A percentile compares a stretch with the other conserved stretches of the same genome.
phyloP scores from a whole-genome alignment of 2,329 filamentous ascomycete species.

The Fusarium sp. region DNA sequence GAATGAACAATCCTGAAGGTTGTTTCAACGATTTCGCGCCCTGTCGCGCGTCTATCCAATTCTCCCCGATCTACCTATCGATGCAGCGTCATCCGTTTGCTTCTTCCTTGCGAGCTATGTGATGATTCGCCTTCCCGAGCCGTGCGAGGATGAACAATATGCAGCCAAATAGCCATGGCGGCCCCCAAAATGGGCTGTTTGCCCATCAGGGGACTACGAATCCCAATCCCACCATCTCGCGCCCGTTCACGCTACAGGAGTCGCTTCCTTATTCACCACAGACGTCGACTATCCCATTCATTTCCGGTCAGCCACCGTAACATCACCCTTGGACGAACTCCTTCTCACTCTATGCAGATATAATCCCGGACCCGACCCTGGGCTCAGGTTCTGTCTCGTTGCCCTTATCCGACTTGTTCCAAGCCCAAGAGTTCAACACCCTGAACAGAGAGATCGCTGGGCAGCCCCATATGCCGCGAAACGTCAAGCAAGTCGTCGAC shows the following conservation, averaged over 20 bases:
- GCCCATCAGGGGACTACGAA: conserved; percentile 37
- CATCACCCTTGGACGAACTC: neutral
- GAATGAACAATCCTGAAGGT: neutral
- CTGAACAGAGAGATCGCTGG: conserved; percentile 77
- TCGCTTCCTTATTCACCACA: conserved; percentile 86
- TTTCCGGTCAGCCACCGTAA: conserved; percentile 67
- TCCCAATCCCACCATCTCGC: conserved; percentile 42
- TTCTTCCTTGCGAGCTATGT: conserved; percentile 46
- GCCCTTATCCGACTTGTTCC: conserved; percentile 62
- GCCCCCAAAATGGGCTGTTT: conserved; percentile 48
- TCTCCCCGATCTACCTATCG: conserved; percentile 24
- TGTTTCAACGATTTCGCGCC: conserved; percentile 8
- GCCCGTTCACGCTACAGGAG: conserved; percentile 75
- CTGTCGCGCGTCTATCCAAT: conserved; percentile 14
- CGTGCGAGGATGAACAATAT: conserved; percentile 46
- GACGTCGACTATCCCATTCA: conserved; percentile 82
- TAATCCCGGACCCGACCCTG: conserved; percentile 73
- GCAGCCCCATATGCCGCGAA: conserved; percentile 68
- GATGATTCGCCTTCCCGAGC: conserved; percentile 43
- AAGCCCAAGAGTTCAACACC: conserved; percentile 67
- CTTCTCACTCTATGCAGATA: conserved; percentile 57
- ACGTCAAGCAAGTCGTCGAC: conserved; percentile 76
- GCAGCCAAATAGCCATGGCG: conserved; percentile 45
- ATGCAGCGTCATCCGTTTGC: conserved; percentile 43
- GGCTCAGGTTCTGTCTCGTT: conserved; percentile 65